Base-by-base conservation (phyloP, 148 eudicot species). In the Silene conica region DNA sequence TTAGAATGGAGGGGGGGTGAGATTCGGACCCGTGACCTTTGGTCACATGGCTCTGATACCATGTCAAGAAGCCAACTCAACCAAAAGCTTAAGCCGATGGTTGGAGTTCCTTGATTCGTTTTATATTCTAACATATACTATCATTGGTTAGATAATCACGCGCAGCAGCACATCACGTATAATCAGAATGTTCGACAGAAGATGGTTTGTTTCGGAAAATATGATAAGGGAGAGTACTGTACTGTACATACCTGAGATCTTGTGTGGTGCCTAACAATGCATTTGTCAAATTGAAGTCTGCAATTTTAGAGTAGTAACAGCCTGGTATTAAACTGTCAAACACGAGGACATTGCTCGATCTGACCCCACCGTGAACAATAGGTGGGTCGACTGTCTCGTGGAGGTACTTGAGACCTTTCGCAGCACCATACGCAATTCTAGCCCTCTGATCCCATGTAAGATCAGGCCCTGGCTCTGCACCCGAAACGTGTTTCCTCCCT, bases 331-430 rank as follows among this genome's bases (percentile, higher is more conserved):
- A 25, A 23, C 31, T 22, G 46, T 87, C 87, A 65, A 91, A 91
- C 65, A 91, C 61, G 12, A 89, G 80, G 23, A 91, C 91, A 65
- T 91, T 91, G 88, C 93, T 87, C 3, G 92, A 91, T 83, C 96
- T 78, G 57, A 91, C 79, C 75, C 87, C 97, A 25, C 90, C 81
- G 57, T 91, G 97, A 46, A 89, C 85, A 56, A 91, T 85, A 9
- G 97, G 70, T 0, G 97, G 97, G 73, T 91, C 87, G 70, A 85
- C 83, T 75, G 87, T 91, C 69, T 91, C 96, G 31, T 91, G 96
- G 56, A 91, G 79, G 72, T 76, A 91, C 67, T 87, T 84, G 6
- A 91, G 78, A 43, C 97, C 93, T 74, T 80, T 89, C 18, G 96
- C 93, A 54, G 97, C 97, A 62, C 87, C 93, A 58, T 54, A 80